phyloP scores from a whole-genome alignment of 257 asterid species.

The Ballota nigra region DNA sequence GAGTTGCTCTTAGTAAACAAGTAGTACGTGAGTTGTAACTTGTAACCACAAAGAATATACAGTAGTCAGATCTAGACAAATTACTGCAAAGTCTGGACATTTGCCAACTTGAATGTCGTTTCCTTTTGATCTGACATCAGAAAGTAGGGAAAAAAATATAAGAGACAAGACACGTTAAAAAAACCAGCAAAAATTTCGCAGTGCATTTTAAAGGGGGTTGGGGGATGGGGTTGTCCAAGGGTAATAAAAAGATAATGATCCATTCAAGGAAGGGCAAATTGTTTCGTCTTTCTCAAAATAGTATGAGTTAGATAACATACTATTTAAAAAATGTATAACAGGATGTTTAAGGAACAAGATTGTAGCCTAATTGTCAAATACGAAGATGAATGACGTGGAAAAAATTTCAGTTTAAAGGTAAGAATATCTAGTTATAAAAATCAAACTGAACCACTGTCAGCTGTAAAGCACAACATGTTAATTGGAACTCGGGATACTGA shows the following conservation, averaged over 20 bases:
- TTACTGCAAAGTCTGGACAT: constrained; percentile 9
- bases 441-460: neutral
- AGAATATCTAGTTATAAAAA: too few relatives aligned
- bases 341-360: neutral
- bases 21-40: neutral
- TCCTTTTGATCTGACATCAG: constrained; percentile 41
- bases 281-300: neutral
- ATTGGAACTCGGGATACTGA: neutral
- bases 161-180: constrained; percentile 14
- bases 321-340: neutral
- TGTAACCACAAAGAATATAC: neutral
- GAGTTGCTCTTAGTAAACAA: too few relatives aligned
- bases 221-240: too few relatives aligned
- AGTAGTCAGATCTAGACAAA: neutral
- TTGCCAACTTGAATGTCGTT: constrained; percentile 46
- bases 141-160: constrained; percentile 9
- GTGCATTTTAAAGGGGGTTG: too few relatives aligned
- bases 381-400: neutral
- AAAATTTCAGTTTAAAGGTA: too few relatives aligned
- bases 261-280: neutral
- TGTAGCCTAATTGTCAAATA: neutral
- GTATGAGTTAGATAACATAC: neutral
- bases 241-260: too few relatives aligned
- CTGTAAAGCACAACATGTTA: neutral
- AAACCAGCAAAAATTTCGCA: neutral